These are phyloP conservation scores for Coemansia sp. DNA, from an alignment of 371 early-diverging fungal species.

Conservation along the genomic window DNA sequence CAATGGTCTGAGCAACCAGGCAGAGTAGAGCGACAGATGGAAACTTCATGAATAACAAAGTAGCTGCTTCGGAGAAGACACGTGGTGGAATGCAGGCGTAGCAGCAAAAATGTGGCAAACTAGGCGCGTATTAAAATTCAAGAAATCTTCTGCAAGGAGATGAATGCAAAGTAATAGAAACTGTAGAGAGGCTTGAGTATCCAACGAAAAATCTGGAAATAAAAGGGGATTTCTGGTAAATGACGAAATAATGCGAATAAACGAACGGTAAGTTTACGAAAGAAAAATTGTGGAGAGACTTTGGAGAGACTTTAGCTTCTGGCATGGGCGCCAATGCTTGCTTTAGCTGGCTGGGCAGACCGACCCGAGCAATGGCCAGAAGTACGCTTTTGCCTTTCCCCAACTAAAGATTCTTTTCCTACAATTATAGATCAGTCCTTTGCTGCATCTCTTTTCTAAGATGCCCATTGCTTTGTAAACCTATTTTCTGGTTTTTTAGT, in stretches of 20 bases:
- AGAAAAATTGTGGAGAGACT: not conserved
- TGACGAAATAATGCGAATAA: not conserved
- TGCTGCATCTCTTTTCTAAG: not conserved
- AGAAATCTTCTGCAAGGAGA: not conserved
- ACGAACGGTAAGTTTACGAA: not conserved
- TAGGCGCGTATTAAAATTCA: not conserved
- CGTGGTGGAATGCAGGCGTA: not conserved
- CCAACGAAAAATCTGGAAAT: not conserved
- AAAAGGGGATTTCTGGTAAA: not conserved
- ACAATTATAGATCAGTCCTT: too few relatives aligned
- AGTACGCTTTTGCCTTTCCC: too few relatives aligned
- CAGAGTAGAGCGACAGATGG: constrained; percentile 1
- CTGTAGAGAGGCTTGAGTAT: too few relatives aligned
- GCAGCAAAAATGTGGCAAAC: not conserved
- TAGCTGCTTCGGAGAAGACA: not conserved
- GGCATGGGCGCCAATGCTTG: too few relatives aligned
- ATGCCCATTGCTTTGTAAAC: too few relatives aligned
- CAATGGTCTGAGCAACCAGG: not conserved
- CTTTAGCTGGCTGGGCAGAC: too few relatives aligned
- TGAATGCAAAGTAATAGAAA: not conserved
- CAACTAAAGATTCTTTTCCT: too few relatives aligned
- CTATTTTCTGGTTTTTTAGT: too few relatives aligned
- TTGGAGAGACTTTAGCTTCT: too few relatives aligned
- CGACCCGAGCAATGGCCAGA: too few relatives aligned
- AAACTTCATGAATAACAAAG: not conserved